These are phyloP conservation scores for Tricholoma saponaceum DNA, from an alignment of 768 basidiomycete genomes.

Conservation along the genomic window DNA sequence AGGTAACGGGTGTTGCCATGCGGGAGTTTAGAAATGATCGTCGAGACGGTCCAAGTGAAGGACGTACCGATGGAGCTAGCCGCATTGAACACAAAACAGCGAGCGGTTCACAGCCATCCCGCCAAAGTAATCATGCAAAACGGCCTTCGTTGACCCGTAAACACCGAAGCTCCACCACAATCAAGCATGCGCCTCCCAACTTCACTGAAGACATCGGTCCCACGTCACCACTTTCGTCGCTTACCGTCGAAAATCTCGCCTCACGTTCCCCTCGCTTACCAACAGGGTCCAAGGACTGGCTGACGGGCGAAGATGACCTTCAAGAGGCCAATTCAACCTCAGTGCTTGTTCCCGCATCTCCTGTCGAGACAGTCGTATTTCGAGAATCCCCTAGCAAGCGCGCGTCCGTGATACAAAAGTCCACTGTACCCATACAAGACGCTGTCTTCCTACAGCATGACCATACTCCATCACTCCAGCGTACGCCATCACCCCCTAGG, in stretches of 20 bases:
- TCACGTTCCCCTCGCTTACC: not conserved
- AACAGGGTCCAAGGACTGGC: constrained; percentile 50
- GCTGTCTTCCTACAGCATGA: constrained; percentile 34
- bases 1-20: constrained; percentile 51
- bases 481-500: constrained; percentile 9
- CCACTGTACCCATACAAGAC: constrained; percentile 34
- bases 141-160: constrained; percentile 47
- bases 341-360: constrained; percentile 13
- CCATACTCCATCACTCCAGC: constrained; percentile 17
- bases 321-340: constrained; percentile 13
- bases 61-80: not conserved
- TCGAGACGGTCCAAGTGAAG: not conserved
- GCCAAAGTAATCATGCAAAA: constrained; percentile 6
- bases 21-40: constrained; percentile 28
- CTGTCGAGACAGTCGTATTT: constrained; percentile 42
- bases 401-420: constrained; percentile 58
- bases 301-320: constrained; percentile 63
- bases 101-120: not conserved
- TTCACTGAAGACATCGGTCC: not conserved
- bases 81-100: constrained; percentile 1
- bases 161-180: constrained; percentile 43
- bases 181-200: constrained; percentile 31
- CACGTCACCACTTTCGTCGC: not conserved
- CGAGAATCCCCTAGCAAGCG: constrained; percentile 73
- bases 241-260: not conserved